A percentile compares a stretch with the other conserved stretches of the same genome.
These are phyloP conservation scores for Aphanomyces euteiches DNA, from an alignment of 352 stramenopile species.

Conservation along the genomic window DNA sequence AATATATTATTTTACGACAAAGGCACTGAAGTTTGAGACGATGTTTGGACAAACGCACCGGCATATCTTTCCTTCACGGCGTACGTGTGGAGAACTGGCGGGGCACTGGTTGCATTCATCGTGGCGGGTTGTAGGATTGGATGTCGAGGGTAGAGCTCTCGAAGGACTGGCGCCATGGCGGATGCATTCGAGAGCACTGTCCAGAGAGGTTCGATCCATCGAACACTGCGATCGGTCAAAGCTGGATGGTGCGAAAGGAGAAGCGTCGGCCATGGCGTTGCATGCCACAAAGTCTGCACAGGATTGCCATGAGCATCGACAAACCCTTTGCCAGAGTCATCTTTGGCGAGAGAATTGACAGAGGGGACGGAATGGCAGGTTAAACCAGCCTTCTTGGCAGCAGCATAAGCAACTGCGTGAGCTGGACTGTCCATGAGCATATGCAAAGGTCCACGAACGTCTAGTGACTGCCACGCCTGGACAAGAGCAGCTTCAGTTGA, in stretches of 20 bases:
- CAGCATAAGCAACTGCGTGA: background rate
- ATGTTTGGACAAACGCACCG: background rate
- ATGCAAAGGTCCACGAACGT: slow-evolving; percentile 1
- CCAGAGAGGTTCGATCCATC: slow-evolving; percentile 20
- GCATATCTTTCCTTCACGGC: background rate
- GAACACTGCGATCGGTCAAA: background rate
- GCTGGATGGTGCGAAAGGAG: background rate
- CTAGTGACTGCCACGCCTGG: background rate
- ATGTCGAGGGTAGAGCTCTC: slow-evolving; percentile 16
- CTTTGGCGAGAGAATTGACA: background rate
- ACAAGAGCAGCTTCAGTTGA: background rate
- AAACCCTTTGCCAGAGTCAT: background rate
- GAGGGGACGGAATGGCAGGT: background rate
- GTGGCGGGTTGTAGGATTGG: slow-evolving; percentile 3
- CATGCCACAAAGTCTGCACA: slow-evolving; percentile 11
- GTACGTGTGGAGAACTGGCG: background rate
- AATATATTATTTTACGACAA: slow-evolving; percentile 32
- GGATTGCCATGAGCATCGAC: background rate
- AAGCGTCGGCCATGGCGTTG: background rate
- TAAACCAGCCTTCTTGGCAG: slow-evolving; percentile 3
- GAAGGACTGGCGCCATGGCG: slow-evolving; percentile 1
- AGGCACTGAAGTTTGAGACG: background rate
- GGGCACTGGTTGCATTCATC: no score
- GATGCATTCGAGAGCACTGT: slow-evolving; percentile 3
- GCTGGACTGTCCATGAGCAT: slow-evolving; percentile 14